Conservation (phyloP, 352 stramenopile species). For the Pythium insidiosum region DNA sequence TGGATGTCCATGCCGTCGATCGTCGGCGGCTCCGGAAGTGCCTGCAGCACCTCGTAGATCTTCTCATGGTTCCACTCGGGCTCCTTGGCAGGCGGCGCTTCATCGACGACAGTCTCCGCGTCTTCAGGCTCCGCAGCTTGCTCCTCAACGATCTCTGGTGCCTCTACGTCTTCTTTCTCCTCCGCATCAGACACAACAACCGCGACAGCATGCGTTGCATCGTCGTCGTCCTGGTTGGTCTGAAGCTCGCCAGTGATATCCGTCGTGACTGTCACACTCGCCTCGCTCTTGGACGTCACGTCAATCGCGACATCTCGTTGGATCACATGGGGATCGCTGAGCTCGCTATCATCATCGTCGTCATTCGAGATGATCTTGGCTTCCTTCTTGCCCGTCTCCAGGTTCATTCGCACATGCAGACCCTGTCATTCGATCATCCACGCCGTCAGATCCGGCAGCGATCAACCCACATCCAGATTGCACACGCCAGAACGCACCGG, state of each 20-base stretch:
- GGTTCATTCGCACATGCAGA: slow-evolving; percentile 77
- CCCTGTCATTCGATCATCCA: slow-evolving; percentile 53
- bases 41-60: slow-evolving; percentile 74
- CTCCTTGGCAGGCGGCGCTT: slow-evolving; percentile 25
- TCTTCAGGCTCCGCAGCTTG: no score
- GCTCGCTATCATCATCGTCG: slow-evolving; percentile 14
- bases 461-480: slow-evolving; percentile 1
- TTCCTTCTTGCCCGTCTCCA: slow-evolving; percentile 75
- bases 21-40: slow-evolving; percentile 62
- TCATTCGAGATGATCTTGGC: slow-evolving; percentile 70
- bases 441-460: not conserved
- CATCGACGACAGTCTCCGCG: slow-evolving; percentile 23
- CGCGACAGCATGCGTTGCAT: slow-evolving; percentile 7
- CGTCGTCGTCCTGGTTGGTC: slow-evolving; percentile 3
- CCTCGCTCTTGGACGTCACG: slow-evolving; percentile 17
- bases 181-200: no score
- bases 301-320: slow-evolving; percentile 23
- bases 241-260: slow-evolving; percentile 45
- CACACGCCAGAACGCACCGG: slow-evolving; percentile 19
- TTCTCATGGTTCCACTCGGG: slow-evolving; percentile 83
- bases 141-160: no score
- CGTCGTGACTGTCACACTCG: slow-evolving; percentile 46
- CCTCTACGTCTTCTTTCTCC: no score
- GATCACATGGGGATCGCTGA: slow-evolving; percentile 21
- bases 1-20: slow-evolving; percentile 77